Percentiles rank a stretch among this genome's conserved stretches.
phyloP scores from a whole-genome alignment of 208 protist genomes.

The Trypanosoma boissoni region DNA sequence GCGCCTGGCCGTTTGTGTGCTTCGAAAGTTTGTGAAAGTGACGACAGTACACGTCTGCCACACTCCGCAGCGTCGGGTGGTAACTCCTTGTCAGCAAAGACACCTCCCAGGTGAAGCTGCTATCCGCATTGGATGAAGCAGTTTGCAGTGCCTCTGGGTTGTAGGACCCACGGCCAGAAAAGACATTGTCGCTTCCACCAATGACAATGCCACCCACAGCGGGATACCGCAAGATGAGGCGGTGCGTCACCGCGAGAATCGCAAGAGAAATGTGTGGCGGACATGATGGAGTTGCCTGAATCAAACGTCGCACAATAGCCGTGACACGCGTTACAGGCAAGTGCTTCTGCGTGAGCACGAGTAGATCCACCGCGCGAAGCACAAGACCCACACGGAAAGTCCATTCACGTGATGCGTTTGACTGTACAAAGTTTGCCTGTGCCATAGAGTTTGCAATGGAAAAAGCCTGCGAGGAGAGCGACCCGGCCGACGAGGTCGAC shows the following conservation, averaged over 20 bases:
- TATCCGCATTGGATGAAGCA: slow-evolving; percentile 75
- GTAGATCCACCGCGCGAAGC: slow-evolving; percentile 83
- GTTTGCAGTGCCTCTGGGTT: slow-evolving; percentile 85
- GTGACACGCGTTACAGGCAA: slow-evolving; percentile 79
- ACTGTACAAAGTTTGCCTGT: slow-evolving; percentile 71
- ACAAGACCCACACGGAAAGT: slow-evolving; percentile 87
- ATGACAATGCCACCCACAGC: slow-evolving; percentile 75
- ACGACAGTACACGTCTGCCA: slow-evolving; percentile 74
- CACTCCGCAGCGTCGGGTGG: slow-evolving; percentile 82
- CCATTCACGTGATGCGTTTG: slow-evolving; percentile 83
- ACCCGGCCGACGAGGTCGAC: slow-evolving; percentile 82
- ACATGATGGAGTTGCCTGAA: slow-evolving; percentile 60
- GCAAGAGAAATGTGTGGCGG: slow-evolving; percentile 86
- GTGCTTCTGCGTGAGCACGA: slow-evolving; percentile 91
- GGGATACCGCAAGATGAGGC: slow-evolving; percentile 80
- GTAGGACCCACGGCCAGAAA: slow-evolving; percentile 81
- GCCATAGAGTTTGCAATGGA: slow-evolving; percentile 91
- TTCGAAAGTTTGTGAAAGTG: slow-evolving; percentile 85
- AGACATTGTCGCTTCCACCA: slow-evolving; percentile 87
- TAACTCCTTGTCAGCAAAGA: slow-evolving; percentile 69
- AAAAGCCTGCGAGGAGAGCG: slow-evolving; percentile 88
- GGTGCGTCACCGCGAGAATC: slow-evolving; percentile 76
- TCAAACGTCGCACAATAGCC: slow-evolving; percentile 79
- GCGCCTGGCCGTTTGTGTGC: slow-evolving; percentile 79
- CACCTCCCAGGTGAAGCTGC: slow-evolving; percentile 89